Percentiles rank a stretch among this genome's conserved stretches.
These are phyloP conservation scores for Blastobotrys elegans DNA, from an alignment of 1,139 yeast genomes.

Conservation along the genomic window DNA sequence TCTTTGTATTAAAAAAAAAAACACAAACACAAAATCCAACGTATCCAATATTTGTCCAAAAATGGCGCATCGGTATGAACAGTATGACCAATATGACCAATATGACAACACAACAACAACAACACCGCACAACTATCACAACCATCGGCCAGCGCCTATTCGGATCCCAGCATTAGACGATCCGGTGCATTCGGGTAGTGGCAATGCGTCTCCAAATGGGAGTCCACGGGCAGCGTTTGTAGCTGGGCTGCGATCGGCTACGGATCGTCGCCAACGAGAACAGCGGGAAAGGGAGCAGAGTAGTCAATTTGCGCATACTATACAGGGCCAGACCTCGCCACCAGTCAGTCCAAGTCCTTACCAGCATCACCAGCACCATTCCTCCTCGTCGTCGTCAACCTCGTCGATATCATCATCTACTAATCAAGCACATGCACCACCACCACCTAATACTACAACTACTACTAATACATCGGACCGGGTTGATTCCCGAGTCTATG, in stretches of 20 bases:
- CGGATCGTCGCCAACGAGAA: slow-evolving; percentile 30
- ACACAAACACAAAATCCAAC: neutral
- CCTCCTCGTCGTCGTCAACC: slow-evolving; percentile 11
- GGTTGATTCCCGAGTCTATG: slow-evolving; percentile 11
- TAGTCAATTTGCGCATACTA: slow-evolving; percentile 7
- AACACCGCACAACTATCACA: slow-evolving; percentile 5
- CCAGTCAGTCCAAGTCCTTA: slow-evolving; percentile 14
- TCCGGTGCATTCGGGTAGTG: slow-evolving; percentile 6
- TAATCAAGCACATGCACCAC: neutral
- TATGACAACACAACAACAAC: neutral
- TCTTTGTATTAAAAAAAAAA: no score
- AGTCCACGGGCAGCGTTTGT: slow-evolving; percentile 31
- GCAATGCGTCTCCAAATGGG: slow-evolving; percentile 8
- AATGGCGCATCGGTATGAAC: neutral
- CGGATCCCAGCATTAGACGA: slow-evolving; percentile 22
- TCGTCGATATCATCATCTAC: slow-evolving; percentile 5
- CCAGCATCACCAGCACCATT: slow-evolving; percentile 14
- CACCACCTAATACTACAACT: neutral
- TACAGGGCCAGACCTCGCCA: slow-evolving; percentile 16
- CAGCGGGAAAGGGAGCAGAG: slow-evolving; percentile 14
- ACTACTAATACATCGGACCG: slow-evolving; percentile 3
- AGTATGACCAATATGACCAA: neutral
- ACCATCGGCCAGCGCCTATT: slow-evolving; percentile 21
- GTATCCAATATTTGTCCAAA: no score
- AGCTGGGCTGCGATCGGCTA: slow-evolving; percentile 32